Evolutionary conservation across 2,329 filamentous ascomycete genomes (phyloP).

Genomic region (Talaromyces islandicus): DNA sequence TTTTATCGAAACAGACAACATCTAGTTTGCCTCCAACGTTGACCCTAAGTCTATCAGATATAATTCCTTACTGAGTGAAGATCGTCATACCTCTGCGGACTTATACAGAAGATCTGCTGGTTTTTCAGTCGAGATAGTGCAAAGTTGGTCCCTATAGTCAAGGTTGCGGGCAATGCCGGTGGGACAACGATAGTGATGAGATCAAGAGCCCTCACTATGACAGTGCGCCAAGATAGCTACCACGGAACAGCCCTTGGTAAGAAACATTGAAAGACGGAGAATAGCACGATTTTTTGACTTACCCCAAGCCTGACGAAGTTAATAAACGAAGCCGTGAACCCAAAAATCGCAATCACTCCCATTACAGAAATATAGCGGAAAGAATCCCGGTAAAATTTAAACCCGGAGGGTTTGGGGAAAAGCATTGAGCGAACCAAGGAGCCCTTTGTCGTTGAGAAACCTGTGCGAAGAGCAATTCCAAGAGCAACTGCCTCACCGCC

Average conservation of each 20-base stretch:
- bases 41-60: slow-evolving; percentile 48
- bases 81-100: slow-evolving; percentile 61
- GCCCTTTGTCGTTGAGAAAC: slow-evolving; percentile 96
- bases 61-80: background rate
- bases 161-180: slow-evolving; percentile 84
- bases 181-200: slow-evolving; percentile 97
- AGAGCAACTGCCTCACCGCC: slow-evolving; percentile 72
- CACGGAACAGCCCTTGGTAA: slow-evolving; percentile 16
- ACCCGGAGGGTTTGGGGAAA: slow-evolving; percentile 95
- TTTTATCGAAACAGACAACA: slow-evolving; percentile 97
- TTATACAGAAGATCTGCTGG: slow-evolving; percentile 95
- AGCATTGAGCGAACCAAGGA: slow-evolving; percentile 95
- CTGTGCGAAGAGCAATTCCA: slow-evolving; percentile 86
- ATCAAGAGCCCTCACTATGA: slow-evolving; percentile 86
- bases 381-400: slow-evolving; percentile 97
- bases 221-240: slow-evolving; percentile 75
- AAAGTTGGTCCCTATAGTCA: slow-evolving; percentile 96
- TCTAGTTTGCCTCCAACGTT: slow-evolving; percentile 96
- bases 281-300: slow-evolving; percentile 17
- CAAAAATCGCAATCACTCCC: slow-evolving; percentile 75
- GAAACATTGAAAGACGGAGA: background rate
- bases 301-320: slow-evolving; percentile 80
- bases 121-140: slow-evolving; percentile 78
- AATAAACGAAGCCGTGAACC: slow-evolving; percentile 84
- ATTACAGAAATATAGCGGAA: slow-evolving; percentile 98